Conservation (phyloP, 306 rosid genomes). For the Notholithocarpus densiflorus region DNA sequence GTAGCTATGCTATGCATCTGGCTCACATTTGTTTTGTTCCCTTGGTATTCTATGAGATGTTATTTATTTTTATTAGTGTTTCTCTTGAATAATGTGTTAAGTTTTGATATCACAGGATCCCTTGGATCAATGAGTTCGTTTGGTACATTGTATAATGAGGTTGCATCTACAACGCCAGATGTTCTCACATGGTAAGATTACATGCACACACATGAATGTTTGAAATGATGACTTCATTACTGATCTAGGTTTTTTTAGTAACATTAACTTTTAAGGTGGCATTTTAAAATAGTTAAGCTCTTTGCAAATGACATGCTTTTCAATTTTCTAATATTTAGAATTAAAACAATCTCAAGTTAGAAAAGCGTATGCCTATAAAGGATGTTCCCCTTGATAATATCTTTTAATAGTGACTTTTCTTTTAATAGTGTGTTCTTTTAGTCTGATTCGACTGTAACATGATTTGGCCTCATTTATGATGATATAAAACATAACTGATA, state of each 20-base stretch:
- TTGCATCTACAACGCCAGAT: slow-evolving; percentile 40
- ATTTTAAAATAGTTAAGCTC: background rate
- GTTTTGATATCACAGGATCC: slow-evolving; percentile 53
- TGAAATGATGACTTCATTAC: background rate
- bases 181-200: slow-evolving; percentile 66
- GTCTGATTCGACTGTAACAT: background rate
- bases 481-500: too few relatives aligned
- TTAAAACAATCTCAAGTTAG: background rate
- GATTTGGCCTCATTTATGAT: background rate
- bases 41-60: background rate
- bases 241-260: background rate
- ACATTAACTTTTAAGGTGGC: background rate
- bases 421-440: background rate
- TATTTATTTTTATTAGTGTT: slow-evolving; percentile 8
- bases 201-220: background rate
- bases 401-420: background rate
- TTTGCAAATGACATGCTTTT: background rate
- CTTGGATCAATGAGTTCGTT: slow-evolving; percentile 82
- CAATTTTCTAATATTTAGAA: background rate
- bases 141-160: slow-evolving; percentile 65
- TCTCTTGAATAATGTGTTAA: slow-evolving; percentile 10
- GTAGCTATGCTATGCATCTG: background rate
- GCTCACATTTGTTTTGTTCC: background rate
- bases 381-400: background rate
- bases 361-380: background rate